Conservation (phyloP, 768 basidiomycete species). For the Cystobasidium tubakii region DNA sequence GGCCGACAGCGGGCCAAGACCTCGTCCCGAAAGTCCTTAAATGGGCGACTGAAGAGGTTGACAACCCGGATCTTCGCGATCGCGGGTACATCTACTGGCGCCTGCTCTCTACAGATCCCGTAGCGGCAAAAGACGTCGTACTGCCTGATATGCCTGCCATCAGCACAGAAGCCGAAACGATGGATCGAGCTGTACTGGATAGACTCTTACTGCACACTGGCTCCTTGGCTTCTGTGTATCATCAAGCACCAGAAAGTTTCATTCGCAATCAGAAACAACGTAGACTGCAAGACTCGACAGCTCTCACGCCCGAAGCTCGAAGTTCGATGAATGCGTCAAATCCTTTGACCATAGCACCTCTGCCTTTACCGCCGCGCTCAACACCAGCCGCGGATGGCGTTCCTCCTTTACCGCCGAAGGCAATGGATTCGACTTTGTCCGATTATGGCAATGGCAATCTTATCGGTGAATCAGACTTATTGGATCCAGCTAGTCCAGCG, state of each 20-base stretch:
- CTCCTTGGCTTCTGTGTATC: constrained; percentile 89
- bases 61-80: constrained; percentile 95
- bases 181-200: constrained; percentile 94
- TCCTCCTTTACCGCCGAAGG: constrained; percentile 31
- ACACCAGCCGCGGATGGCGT: background rate
- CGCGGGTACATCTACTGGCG: constrained; percentile 99
- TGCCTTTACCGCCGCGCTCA: constrained; percentile 9
- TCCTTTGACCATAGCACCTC: background rate
- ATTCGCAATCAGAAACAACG: constrained; percentile 26
- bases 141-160: constrained; percentile 89
- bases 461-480: background rate
- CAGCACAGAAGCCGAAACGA: constrained; percentile 93
- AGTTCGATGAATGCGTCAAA: constrained; percentile 30
- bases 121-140: constrained; percentile 81
- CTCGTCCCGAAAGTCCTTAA: constrained; percentile 92
- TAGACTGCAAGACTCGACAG: constrained; percentile 26
- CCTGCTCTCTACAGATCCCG: constrained; percentile 83
- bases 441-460: constrained; percentile 1
- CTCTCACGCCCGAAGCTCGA: constrained; percentile 23
- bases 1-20: constrained; percentile 77
- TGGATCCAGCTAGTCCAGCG: background rate
- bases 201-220: constrained; percentile 89
- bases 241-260: constrained; percentile 77
- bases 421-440: constrained; percentile 9
- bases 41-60: constrained; percentile 93